Base-by-base conservation (phyloP, 495 filamentous ascomycete species). In the Trichoderma reesei region DNA sequence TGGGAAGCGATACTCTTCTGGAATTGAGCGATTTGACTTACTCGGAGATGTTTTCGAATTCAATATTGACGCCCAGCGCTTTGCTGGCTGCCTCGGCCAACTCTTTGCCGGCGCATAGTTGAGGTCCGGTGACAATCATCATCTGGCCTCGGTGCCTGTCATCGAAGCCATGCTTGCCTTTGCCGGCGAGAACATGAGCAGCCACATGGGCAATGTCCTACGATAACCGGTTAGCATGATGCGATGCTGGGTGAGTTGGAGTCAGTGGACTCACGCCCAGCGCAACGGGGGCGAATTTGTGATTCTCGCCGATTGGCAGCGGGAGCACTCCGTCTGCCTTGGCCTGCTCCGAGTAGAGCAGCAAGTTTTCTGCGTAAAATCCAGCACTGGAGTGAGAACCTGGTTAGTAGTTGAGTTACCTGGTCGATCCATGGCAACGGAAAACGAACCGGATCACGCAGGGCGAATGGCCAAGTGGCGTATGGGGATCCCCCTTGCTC, bases 311-410 rank as follows among this genome's bases (percentile, higher is more conserved):
- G 64, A 82, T 74, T 14, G 82, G 83, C 13, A 83, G 63, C 1
- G 81, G 80, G n/a, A 84, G 67, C 3, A 74, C 63, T 0, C 78
- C 78, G 41, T 80, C 73, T 33, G 72, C 67, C 60, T 80, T 72
- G 8, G 77, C 77, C 66, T 84, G 80, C 18, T 71, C 70, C 10
- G 78, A 71, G 65, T 84, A 83, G 0, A 77, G 65, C 0, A 84
- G 73, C n/a, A 84, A 72, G 56, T 84, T 84, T 71, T 84, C 82
- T 4, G 81, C 80, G 48, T 84, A 84, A 61, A 85, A 83, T 4
- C 82, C 80, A 59, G 80, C 79, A 6, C 73, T 75, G 59, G 14
- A 41, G 26, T 26, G 26, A 26, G 26, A 26, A 26, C 26, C 26
- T 26, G 26, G 26, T 26, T 26, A 61, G 56, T 13, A 20, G 8